Conservation (phyloP, 2,329 filamentous ascomycete species). For the Penicillium sp. region DNA sequence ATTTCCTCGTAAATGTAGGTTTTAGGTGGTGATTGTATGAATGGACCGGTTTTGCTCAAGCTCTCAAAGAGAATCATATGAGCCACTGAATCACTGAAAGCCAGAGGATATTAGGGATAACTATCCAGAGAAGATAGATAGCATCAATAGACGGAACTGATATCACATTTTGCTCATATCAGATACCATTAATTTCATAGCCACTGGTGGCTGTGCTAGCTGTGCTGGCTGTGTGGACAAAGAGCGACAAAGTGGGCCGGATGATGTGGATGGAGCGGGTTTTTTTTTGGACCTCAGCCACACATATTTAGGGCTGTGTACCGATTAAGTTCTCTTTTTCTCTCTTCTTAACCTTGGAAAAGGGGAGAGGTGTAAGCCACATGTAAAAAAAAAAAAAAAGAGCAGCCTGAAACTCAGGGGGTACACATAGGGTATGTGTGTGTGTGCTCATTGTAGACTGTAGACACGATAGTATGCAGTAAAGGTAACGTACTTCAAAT, state of each 20-base stretch:
- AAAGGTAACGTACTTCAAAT: background rate
- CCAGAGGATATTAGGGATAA: background rate
- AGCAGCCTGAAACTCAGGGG: conserved; percentile 13
- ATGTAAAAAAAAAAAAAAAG: background rate
- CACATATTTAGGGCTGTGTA: conserved; percentile 8
- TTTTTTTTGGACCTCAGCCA: conserved; percentile 2
- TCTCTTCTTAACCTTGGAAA: background rate
- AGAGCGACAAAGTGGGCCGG: conserved; percentile 3
- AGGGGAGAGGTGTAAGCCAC: background rate
- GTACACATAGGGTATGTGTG: background rate
- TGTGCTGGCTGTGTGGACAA: conserved; percentile 1
- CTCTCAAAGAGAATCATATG: background rate
- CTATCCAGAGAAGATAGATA: background rate
- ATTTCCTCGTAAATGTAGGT: background rate
- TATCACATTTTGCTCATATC: conserved; percentile 1
- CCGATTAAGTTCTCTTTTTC: background rate
- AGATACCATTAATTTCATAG: background rate
- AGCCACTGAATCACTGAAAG: too few relatives aligned
- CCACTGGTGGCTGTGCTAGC: conserved; percentile 7
- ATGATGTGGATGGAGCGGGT: background rate
- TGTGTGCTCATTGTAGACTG: background rate
- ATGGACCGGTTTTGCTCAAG: background rate
- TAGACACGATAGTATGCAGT: background rate
- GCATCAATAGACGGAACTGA: background rate
- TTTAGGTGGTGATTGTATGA: background rate